Evolutionary conservation across 225 moss, liverwort and hornwort species (phyloP).

Genomic region (Sphagnum contortum): DNA sequence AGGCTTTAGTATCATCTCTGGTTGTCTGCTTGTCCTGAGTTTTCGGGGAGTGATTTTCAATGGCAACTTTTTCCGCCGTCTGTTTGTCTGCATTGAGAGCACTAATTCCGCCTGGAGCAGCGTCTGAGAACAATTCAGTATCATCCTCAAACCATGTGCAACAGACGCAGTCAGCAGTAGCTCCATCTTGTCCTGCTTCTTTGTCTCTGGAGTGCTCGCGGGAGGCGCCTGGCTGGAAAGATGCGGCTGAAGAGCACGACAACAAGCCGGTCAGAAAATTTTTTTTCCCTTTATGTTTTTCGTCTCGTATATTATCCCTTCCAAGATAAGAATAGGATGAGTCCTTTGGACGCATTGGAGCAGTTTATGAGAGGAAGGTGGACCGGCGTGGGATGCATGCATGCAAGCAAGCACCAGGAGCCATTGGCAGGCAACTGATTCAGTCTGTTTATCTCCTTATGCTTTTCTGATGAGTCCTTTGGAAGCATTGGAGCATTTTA

Average conservation of each 20-base stretch:
- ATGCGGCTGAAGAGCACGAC: conserved; percentile 31
- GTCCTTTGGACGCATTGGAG: too few species aligned
- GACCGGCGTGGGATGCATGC: too few species aligned
- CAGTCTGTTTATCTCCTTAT: too few species aligned
- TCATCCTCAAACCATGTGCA: conserved; percentile 15
- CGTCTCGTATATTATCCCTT: not conserved
- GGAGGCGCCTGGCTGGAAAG: conserved; percentile 23
- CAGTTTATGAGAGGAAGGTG: too few species aligned
- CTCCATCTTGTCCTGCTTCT: conserved; percentile 8
- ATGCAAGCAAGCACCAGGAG: too few species aligned
- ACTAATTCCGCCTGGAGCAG: conserved; percentile 12
- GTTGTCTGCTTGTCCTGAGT: too few species aligned
- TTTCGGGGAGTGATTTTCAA: not conserved
- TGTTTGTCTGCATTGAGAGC: conserved; percentile 46
- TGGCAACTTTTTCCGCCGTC: conserved; percentile 44
- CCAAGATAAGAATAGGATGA: not conserved
- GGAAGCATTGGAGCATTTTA: too few species aligned
- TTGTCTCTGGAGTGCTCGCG: conserved; percentile 5
- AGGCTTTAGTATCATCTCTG: too few species aligned
- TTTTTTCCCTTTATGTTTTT: not conserved
- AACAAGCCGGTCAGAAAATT: conserved; percentile 20
- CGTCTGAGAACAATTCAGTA: conserved; percentile 14
- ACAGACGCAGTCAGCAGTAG: conserved; percentile 7
- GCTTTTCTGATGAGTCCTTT: too few species aligned
- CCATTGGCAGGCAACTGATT: too few species aligned